Conservation (phyloP, 345 rosid genomes). For the Sapria himalayana region DNA sequence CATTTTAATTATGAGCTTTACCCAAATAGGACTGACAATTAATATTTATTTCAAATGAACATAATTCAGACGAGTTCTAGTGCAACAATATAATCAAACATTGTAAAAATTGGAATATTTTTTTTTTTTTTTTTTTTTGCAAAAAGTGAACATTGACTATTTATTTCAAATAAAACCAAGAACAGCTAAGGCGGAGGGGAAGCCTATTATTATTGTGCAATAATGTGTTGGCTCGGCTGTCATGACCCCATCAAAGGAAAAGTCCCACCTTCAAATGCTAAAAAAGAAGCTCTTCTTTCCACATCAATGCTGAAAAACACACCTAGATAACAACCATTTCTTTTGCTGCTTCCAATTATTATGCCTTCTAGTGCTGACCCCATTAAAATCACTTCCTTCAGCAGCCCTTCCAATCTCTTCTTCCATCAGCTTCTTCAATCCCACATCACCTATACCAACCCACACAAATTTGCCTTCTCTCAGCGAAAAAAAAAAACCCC, state of each 20-base stretch:
- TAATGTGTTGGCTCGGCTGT: conserved; percentile 24
- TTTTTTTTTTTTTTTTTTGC: too few relatives aligned
- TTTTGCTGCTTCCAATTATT: conserved; percentile 21
- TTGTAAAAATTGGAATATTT: too few relatives aligned
- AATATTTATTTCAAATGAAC: too few relatives aligned
- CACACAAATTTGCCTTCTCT: conserved; percentile 2
- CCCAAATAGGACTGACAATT: too few relatives aligned
- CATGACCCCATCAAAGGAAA: conserved; percentile 28
- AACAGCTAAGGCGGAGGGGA: conserved; percentile 10
- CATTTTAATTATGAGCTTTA: too few relatives aligned
- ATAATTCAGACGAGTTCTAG: too few relatives aligned
- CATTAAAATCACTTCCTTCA: conserved; percentile 23
- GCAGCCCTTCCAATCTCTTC: conserved; percentile 7
- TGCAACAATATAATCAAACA: too few relatives aligned
- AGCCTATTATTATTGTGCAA: conserved; percentile 8
- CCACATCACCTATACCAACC: background rate
- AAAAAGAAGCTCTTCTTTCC: conserved; percentile 22
- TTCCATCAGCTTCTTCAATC: conserved; percentile 10
- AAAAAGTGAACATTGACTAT: too few relatives aligned
- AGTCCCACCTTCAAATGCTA: conserved; percentile 12
- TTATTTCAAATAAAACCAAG: conserved; percentile 8
- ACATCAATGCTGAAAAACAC: conserved; percentile 22
- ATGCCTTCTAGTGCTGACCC: conserved; percentile 19
- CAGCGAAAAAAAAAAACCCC: too few relatives aligned
- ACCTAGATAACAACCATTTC: conserved; percentile 21